Conservation (phyloP, 495 filamentous ascomycete genomes). For the Xylaria longipes region DNA sequence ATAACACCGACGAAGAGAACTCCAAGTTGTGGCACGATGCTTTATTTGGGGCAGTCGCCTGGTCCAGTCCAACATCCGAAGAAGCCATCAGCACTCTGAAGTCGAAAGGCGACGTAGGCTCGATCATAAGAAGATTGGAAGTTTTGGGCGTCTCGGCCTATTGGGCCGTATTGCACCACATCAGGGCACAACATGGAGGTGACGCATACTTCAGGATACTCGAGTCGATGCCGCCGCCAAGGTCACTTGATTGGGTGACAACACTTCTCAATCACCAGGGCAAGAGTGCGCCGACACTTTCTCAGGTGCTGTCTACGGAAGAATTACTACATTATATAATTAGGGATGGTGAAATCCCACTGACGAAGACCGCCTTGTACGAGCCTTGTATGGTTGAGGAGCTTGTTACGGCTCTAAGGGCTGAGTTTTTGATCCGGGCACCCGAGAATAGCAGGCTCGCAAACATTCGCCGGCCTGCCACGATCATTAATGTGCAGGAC, state of each 20-base stretch:
- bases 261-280: constrained; percentile 13
- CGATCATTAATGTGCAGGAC: constrained; percentile 47
- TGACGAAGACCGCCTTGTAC: constrained; percentile 26
- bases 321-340: constrained; percentile 14
- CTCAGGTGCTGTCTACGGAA: neutral
- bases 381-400: constrained; percentile 38
- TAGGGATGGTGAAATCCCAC: constrained; percentile 13
- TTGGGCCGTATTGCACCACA: constrained; percentile 22
- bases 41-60: constrained; percentile 25
- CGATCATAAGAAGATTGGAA: constrained; percentile 26
- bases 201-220: constrained; percentile 23
- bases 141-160: constrained; percentile 28
- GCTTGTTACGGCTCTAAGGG: constrained; percentile 43
- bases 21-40: neutral
- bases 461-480: constrained; percentile 44
- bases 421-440: constrained; percentile 41
- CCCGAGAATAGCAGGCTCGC: constrained; percentile 31
- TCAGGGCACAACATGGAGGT: constrained; percentile 15
- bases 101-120: neutral
- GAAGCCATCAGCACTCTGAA: constrained; percentile 16
- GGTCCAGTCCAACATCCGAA: constrained; percentile 14
- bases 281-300: neutral
- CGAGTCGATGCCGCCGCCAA: constrained; percentile 16
- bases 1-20: neutral
- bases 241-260: constrained; percentile 19